These are phyloP conservation scores for Castanospermum australe DNA, from an alignment of 306 rosid species.

Conservation along the genomic window DNA sequence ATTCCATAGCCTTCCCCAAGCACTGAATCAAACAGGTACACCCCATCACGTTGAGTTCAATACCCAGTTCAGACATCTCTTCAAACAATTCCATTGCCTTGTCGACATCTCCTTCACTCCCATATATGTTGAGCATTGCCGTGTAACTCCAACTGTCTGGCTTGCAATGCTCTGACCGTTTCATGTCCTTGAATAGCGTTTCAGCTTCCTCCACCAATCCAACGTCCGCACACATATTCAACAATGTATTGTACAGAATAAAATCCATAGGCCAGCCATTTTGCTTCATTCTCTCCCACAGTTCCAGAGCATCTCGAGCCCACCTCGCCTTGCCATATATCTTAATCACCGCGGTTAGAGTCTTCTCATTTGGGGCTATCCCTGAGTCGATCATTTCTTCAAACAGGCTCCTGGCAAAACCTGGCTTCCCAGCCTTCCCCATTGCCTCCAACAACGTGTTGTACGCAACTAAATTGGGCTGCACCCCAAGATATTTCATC, in stretches of 20 bases:
- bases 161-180: slow-evolving; percentile 48
- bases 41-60: slow-evolving; percentile 85
- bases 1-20: slow-evolving; percentile 76
- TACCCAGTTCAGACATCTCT: slow-evolving; percentile 66
- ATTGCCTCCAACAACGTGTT: slow-evolving; percentile 90
- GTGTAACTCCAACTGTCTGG: slow-evolving; percentile 96
- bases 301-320: slow-evolving; percentile 76
- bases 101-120: slow-evolving; percentile 72
- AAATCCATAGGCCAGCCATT: slow-evolving; percentile 89
- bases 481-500: slow-evolving; percentile 74
- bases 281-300: slow-evolving; percentile 79
- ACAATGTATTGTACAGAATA: slow-evolving; percentile 75
- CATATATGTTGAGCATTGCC: slow-evolving; percentile 86
- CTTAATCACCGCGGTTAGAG: slow-evolving; percentile 78
- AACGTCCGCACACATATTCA: slow-evolving; percentile 95
- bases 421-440: slow-evolving; percentile 98
- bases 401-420: slow-evolving; percentile 79
- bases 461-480: slow-evolving; percentile 85
- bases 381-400: slow-evolving; percentile 83
- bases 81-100: slow-evolving; percentile 75
- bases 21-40: slow-evolving; percentile 93
- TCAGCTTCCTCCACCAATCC: slow-evolving; percentile 93
- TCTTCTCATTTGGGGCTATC: slow-evolving; percentile 75
- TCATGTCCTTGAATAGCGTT: slow-evolving; percentile 77
- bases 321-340: slow-evolving; percentile 94